Evolutionary conservation across 768 basidiomycete genomes (phyloP).

Genomic region (Daedalea quercina): DNA sequence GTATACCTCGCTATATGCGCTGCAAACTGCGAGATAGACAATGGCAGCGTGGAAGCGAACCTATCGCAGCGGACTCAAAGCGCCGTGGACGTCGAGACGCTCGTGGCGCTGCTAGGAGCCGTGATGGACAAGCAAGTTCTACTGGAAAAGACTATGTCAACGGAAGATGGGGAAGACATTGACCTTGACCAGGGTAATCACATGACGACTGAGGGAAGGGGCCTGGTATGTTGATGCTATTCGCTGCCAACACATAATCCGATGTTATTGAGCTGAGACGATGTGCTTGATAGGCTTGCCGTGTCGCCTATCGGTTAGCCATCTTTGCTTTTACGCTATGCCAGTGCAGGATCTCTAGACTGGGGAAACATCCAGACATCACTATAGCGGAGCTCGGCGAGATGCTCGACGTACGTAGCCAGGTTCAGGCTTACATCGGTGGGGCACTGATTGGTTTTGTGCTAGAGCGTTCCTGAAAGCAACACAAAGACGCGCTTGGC

Average conservation of each 20-base stretch:
- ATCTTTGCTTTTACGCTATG: slow-evolving; percentile 2
- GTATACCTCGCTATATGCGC: slow-evolving; percentile 13
- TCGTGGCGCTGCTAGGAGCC: neutral
- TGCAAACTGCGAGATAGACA: neutral
- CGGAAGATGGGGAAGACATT: neutral
- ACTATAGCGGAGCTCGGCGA: slow-evolving; percentile 4
- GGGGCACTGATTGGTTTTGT: neutral
- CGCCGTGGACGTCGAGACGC: neutral
- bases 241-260: no score
- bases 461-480: slow-evolving; percentile 11
- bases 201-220: no score
- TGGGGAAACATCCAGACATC: slow-evolving; percentile 8
- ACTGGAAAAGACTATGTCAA: neutral
- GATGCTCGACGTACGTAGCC: slow-evolving; percentile 9
- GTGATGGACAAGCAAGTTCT: neutral
- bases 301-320: neutral
- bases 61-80: neutral
- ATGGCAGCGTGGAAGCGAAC: neutral
- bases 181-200: no score
- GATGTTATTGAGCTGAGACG: no score
- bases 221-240: no score
- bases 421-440: neutral
- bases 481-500: slow-evolving; percentile 13
- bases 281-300: no score
- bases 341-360: slow-evolving; percentile 1